Base-by-base conservation (phyloP, 257 asterid genomes). In the Echites panduratus region DNA sequence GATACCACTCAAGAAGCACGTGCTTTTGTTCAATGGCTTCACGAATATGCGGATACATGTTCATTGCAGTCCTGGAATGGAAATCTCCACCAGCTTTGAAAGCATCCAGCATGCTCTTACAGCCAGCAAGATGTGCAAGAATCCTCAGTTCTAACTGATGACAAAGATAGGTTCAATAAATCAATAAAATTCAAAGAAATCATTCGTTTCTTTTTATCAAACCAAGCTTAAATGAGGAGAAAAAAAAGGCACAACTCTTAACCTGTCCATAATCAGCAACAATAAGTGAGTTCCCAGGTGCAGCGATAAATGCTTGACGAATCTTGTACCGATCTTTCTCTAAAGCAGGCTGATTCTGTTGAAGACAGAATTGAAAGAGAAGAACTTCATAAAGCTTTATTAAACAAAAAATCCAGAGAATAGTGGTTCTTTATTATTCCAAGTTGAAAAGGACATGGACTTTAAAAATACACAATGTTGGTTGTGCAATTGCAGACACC, bases 201-300 rank as follows among this genome's bases (percentile, higher is more conserved):
- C 7, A 40, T 24, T n/a, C 26, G 19, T 13, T 27, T 35, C 29
- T 13, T 67, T n/a, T 2, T 4, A 66, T 13, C 71, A 66, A 9
- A 24, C 71, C 40, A 48, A 57, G 5, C 24, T 19, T 44, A 44
- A 24, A 63, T 6, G 29, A 49, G 20, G 2, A 57, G 29, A 26
- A 10, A 68, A 70, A 72, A n/a, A 5, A 73, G 38, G 38, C 38
- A 32, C 38, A 68, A 66, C 32, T 29, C 17, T 19, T 82, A 81
- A 89, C 97, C 90, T 91, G 98, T 73, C 99, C 99, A 73, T 95
- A 93, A 81, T 93, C 98, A 72, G 98, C 98, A 68, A 93, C 98
- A 76, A 91, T 85, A 69, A 91, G 80, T 49, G 97, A 91, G 83
- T 91, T 93, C 48, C 97, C 98, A 44, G 96, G 90, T 73, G 93